phyloP scores from a whole-genome alignment of 2,329 filamentous ascomycete genomes.

The Diplocarpon rosae region DNA sequence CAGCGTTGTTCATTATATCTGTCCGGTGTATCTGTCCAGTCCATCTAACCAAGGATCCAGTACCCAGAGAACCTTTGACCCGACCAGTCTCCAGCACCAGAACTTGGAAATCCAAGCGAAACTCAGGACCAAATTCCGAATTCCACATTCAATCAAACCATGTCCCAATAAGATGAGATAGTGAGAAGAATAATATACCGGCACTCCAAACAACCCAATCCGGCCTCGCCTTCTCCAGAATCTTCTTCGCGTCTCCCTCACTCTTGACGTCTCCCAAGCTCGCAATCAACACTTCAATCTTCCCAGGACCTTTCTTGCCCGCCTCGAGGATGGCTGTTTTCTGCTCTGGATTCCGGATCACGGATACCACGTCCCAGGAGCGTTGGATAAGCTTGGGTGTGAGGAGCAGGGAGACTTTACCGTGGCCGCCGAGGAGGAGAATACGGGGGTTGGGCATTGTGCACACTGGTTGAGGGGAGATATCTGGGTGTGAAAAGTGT shows the following conservation, averaged over 20 bases:
- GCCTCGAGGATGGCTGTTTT: conserved; percentile 45
- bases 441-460: conserved; percentile 12
- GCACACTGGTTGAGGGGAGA: not conserved
- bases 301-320: conserved; percentile 41
- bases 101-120: not conserved
- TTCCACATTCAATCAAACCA: no score
- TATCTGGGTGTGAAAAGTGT: not conserved
- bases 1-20: no score
- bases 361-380: conserved; percentile 66
- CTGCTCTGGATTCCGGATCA: conserved; percentile 66
- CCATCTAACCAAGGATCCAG: no score
- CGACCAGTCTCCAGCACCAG: not conserved
- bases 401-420: conserved; percentile 63
- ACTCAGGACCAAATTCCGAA: not conserved
- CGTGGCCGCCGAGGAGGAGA: conserved; percentile 66
- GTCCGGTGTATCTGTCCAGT: no score
- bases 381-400: conserved; percentile 66
- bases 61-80: no score
- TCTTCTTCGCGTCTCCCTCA: conserved; percentile 46
- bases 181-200: conserved; percentile 33
- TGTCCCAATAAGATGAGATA: not conserved
- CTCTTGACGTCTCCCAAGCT: conserved; percentile 62
- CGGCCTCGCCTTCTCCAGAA: conserved; percentile 49
- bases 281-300: conserved; percentile 56
- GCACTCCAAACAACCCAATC: conserved; percentile 62